Conservation (phyloP, 108 stramenopile species). For the Fistulifera solaris region DNA sequence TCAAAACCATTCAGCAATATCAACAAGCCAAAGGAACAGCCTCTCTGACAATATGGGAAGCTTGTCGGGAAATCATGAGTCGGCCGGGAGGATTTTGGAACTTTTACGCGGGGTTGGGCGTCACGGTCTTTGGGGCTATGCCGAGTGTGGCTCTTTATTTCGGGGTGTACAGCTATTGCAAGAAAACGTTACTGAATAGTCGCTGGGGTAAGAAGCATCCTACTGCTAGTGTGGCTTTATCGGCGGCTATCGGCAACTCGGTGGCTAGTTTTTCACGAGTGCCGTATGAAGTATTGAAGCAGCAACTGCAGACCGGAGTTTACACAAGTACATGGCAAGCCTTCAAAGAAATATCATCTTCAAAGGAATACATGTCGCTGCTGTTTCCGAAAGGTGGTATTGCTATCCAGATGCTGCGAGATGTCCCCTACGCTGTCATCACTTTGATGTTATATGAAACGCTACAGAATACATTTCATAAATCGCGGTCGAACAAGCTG, state of each 20-base stretch:
- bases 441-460: slow-evolving; percentile 87
- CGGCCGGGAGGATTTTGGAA: slow-evolving; percentile 68
- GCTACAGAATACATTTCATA: slow-evolving; percentile 45
- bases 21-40: slow-evolving; percentile 16
- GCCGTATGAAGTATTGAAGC: slow-evolving; percentile 96
- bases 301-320: slow-evolving; percentile 82
- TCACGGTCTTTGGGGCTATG: slow-evolving; percentile 75
- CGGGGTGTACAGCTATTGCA: slow-evolving; percentile 82
- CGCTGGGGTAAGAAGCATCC: slow-evolving; percentile 11
- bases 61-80: slow-evolving; percentile 36
- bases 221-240: slow-evolving; percentile 50
- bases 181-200: slow-evolving; percentile 31
- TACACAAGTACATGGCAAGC: slow-evolving; percentile 66
- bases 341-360: slow-evolving; percentile 39
- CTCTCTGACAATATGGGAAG: slow-evolving; percentile 48
- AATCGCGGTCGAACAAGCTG: neutral
- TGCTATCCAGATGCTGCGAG: slow-evolving; percentile 85
- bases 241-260: slow-evolving; percentile 86
- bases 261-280: slow-evolving; percentile 85
- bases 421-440: slow-evolving; percentile 93
- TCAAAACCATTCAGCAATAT: slow-evolving; percentile 89
- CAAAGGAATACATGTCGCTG: slow-evolving; percentile 43
- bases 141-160: slow-evolving; percentile 84
- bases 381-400: slow-evolving; percentile 85
- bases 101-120: slow-evolving; percentile 80